These are phyloP conservation scores for Pseudogymnoascus sp. DNA, from an alignment of 2,329 filamentous ascomycete species.

Conservation along the genomic window DNA sequence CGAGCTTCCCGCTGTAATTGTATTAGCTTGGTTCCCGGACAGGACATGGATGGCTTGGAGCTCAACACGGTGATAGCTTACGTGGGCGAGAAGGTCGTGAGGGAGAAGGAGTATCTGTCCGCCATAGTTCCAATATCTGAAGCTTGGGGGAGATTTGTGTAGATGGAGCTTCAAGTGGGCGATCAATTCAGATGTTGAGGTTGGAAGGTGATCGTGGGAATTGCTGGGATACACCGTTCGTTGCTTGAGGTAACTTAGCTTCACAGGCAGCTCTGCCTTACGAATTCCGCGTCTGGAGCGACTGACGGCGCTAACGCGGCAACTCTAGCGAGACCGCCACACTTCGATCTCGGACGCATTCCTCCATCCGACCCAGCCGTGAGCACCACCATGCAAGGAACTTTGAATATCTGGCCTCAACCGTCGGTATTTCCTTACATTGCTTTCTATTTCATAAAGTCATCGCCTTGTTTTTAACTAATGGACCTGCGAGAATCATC, in stretches of 20 bases:
- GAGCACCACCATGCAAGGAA: background rate
- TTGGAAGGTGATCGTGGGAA: slow-evolving; percentile 11
- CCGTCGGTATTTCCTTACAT: background rate
- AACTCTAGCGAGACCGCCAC: slow-evolving; percentile 4
- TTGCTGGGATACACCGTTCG: background rate
- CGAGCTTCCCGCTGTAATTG: slow-evolving; percentile 78
- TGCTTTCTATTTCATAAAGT: slow-evolving; percentile 1
- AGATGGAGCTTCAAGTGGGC: background rate
- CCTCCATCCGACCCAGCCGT: background rate
- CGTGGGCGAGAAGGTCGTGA: slow-evolving; percentile 99
- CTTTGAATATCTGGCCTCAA: background rate
- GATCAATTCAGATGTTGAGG: background rate
- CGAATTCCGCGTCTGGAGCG: slow-evolving; percentile 7
- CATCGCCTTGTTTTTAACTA: background rate
- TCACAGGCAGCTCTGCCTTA: slow-evolving; percentile 12
- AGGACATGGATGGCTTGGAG: background rate
- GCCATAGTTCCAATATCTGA: slow-evolving; percentile 56
- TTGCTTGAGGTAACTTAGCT: slow-evolving; percentile 8
- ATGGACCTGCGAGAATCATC: background rate
- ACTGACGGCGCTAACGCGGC: background rate
- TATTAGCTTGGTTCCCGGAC: slow-evolving; percentile 35
- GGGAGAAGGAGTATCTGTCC: slow-evolving; percentile 97
- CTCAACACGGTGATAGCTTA: slow-evolving; percentile 37
- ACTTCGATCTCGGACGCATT: slow-evolving; percentile 1
- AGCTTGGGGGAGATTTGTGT: background rate